Evolutionary conservation across 2,329 filamentous ascomycete species (phyloP).

Genomic region (Nannizzia gypsea): DNA sequence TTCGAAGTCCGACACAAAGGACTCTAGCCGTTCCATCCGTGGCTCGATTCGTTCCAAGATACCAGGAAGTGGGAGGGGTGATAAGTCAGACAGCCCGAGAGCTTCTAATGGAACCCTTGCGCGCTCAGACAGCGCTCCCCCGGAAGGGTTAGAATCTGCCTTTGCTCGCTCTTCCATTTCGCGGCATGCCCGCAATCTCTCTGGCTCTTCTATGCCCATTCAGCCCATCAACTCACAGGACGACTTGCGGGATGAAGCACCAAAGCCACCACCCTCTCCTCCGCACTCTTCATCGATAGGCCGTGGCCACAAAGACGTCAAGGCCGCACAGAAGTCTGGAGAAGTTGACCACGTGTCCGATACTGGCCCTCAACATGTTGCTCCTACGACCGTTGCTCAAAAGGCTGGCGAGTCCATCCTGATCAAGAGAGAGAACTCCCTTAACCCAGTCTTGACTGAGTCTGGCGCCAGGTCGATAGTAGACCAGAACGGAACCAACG

Average conservation of each 20-base stretch:
- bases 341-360: conserved; percentile 95
- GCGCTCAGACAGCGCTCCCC: conserved; percentile 44
- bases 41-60: conserved; percentile 79
- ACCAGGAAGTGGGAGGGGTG: conserved; percentile 38
- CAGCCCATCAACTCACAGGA: conserved; percentile 20
- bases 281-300: conserved; percentile 62
- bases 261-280: conserved; percentile 67
- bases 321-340: conserved; percentile 68
- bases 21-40: conserved; percentile 76
- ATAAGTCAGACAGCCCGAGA: conserved; percentile 62
- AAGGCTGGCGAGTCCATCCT: conserved; percentile 82
- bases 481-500: conserved; percentile 30
- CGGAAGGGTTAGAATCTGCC: conserved; percentile 59
- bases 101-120: conserved; percentile 55
- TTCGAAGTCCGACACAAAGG: conserved; percentile 82
- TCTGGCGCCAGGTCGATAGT: conserved; percentile 21
- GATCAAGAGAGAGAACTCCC: conserved; percentile 62
- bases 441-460: conserved; percentile 53
- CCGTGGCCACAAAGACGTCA: conserved; percentile 63
- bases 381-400: conserved; percentile 45
- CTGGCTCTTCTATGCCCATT: conserved; percentile 24
- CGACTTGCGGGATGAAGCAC: conserved; percentile 38
- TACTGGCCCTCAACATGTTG: conserved; percentile 61
- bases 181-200: conserved; percentile 34
- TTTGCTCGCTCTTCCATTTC: conserved; percentile 60